phyloP scores from a whole-genome alignment of 148 eudicot genomes.

The Nepenthes mirabilis region DNA sequence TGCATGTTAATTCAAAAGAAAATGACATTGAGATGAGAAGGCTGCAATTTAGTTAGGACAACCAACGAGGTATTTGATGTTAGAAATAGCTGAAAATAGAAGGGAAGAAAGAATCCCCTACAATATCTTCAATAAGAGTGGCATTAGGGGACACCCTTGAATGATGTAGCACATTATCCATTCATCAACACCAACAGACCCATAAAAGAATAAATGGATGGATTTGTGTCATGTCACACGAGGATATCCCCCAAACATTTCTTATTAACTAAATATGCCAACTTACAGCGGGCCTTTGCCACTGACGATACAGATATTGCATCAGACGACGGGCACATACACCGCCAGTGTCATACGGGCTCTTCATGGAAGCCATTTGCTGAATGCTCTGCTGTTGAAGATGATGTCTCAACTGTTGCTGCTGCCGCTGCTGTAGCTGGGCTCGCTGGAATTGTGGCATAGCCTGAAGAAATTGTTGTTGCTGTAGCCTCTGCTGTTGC shows the following conservation, averaged over 20 bases:
- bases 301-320: constrained; percentile 90
- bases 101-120: neutral
- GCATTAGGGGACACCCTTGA: too few relatives aligned
- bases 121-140: too few relatives aligned
- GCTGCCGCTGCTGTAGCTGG: constrained; percentile 28
- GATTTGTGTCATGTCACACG: too few relatives aligned
- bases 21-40: too few relatives aligned
- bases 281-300: constrained; percentile 79
- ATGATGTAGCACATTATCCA: too few relatives aligned
- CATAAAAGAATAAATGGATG: too few relatives aligned
- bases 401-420: constrained; percentile 12
- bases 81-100: too few relatives aligned
- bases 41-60: too few relatives aligned
- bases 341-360: constrained; percentile 57
- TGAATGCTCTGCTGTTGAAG: constrained; percentile 68
- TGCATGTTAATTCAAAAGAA: too few relatives aligned
- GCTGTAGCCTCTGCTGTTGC: constrained; percentile 76
- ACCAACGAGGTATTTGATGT: too few relatives aligned
- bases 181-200: too few relatives aligned
- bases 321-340: constrained; percentile 81
- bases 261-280: neutral
- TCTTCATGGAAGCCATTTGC: constrained; percentile 49
- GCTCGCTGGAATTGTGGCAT: constrained; percentile 59
- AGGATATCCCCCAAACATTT: neutral
- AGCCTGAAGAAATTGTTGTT: constrained; percentile 59